A percentile compares a stretch with the other conserved stretches of the same genome.
phyloP scores from a whole-genome alignment of 2,329 filamentous ascomycete genomes.

The Septoria petroselini region DNA sequence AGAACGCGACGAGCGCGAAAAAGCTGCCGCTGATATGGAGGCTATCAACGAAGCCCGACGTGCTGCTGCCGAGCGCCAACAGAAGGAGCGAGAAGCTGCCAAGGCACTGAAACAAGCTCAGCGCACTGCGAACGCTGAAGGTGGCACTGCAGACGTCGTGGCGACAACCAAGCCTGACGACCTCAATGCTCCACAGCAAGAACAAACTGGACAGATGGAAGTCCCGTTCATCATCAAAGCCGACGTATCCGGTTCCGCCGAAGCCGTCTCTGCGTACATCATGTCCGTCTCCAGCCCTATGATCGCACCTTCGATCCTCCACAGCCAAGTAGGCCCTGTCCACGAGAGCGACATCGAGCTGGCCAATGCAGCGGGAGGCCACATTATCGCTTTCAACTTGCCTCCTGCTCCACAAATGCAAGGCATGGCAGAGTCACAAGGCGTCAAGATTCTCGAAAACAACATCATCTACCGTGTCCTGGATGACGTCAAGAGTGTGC shows the following conservation, averaged over 20 bases:
- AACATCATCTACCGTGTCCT: constrained; percentile 80
- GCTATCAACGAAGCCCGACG: constrained; percentile 69
- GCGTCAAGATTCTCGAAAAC: constrained; percentile 77
- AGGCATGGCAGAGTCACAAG: constrained; percentile 64
- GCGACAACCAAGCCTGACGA: constrained; percentile 11
- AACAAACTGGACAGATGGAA: constrained; percentile 51
- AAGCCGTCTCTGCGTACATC: constrained; percentile 79
- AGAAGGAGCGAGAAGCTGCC: constrained; percentile 53
- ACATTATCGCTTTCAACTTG: constrained; percentile 85
- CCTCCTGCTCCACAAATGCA: constrained; percentile 62
- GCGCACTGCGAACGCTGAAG: constrained; percentile 14
- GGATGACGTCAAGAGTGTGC: constrained; percentile 65
- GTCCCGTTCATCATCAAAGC: constrained; percentile 86
- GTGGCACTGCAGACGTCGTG: constrained; percentile 30
- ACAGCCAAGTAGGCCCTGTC: constrained; percentile 72
- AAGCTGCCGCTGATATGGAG: constrained; percentile 65
- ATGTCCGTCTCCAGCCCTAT: constrained; percentile 79
- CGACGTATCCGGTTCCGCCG: constrained; percentile 89
- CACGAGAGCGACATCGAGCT: constrained; percentile 86
- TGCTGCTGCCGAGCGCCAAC: constrained; percentile 58
- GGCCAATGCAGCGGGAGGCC: constrained; percentile 70
- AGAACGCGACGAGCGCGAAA: constrained; percentile 66
- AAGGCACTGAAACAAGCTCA: constrained; percentile 34
- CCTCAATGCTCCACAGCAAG: constrained; percentile 36
- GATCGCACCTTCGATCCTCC: constrained; percentile 71